Evolutionary conservation across 2,329 filamentous ascomycete genomes (phyloP), one percentile per base, ranked within the genome.

Genomic region (Domatiomyces catenatus): DNA sequence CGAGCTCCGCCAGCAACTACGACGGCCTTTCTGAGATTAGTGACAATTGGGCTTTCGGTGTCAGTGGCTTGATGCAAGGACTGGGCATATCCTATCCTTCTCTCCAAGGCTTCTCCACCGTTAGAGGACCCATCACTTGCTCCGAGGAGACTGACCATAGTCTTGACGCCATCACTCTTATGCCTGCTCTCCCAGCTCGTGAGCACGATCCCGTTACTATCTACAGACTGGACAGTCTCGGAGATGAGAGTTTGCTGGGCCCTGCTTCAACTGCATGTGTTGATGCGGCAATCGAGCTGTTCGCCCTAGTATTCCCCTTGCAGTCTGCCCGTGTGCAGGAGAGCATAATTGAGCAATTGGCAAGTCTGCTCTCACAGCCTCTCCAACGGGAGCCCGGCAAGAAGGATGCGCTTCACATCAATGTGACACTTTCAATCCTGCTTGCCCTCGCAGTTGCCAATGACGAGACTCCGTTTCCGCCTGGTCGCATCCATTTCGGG

Each of bases 21-120:
- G 92, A 98, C 60, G 89, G 81, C 0, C 79, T 98, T 42, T 98
- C 92, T 92, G 90, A 96, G 55, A 79, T 94, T 5, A 84, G 82
- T 7, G 92, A 98, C 64, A 96, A 96, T 62, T 89, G 83, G 59
- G 90, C 89, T 1, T 96, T 94, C 65, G 92, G 93, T 2, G 83
- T 98, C 15, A 94, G 86, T 8, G 86, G 89, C 1, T 71, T 96
- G 19, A 81, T 94, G 1, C 75, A 79, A 19, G 86, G 87, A 0
- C 88, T 92, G 62, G 77, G 83, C 49, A 73, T 88, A 17, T 80
- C 76, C 59, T 77, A 75, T 22, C 73, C 89, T 51, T 80, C 81
- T 12, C 20, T 18, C 17, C 22, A 47, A 28, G 20, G 45, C 84
- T 86, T 24, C 82, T 84, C 60, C 78, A 83, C 52, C 75, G 79